These are phyloP conservation scores for Pseudozyma hubeiensis DNA, from an alignment of 1,284 basidiomycete genomes.

Conservation along the genomic window DNA sequence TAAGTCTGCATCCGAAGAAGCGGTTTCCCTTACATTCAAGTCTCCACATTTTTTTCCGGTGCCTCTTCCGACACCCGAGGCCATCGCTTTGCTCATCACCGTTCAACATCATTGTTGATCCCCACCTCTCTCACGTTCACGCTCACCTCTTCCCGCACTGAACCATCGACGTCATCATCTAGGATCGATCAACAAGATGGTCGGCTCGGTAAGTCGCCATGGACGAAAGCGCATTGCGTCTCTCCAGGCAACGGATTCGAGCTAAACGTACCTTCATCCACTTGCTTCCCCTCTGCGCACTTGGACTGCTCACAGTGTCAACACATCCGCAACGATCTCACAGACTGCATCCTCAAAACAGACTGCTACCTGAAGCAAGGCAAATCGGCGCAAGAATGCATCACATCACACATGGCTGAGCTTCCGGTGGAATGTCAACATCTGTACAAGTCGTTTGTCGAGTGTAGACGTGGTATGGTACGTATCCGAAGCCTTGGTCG, in stretches of 20 bases:
- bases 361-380: slow-evolving; percentile 53
- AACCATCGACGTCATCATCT: neutral
- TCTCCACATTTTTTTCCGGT: no score
- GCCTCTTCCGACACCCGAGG: neutral
- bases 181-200: slow-evolving; percentile 15
- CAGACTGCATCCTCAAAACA: slow-evolving; percentile 50
- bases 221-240: no score
- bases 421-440: slow-evolving; percentile 57
- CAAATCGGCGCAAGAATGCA: slow-evolving; percentile 53
- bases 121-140: neutral
- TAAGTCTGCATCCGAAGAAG: no score
- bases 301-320: slow-evolving; percentile 29
- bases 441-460: slow-evolving; percentile 58
- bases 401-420: slow-evolving; percentile 50
- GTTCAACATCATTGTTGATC: neutral
- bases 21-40: no score
- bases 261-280: no score
- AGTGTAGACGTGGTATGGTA: slow-evolving; percentile 57
- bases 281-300: no score
- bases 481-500: slow-evolving; percentile 7
- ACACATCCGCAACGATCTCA: slow-evolving; percentile 53
- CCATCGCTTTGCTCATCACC: neutral
- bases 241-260: no score
- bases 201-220: slow-evolving; percentile 30
- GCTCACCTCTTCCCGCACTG: neutral